Base-by-base conservation (phyloP, 257 asterid genomes). In the Scutellaria barbata region DNA sequence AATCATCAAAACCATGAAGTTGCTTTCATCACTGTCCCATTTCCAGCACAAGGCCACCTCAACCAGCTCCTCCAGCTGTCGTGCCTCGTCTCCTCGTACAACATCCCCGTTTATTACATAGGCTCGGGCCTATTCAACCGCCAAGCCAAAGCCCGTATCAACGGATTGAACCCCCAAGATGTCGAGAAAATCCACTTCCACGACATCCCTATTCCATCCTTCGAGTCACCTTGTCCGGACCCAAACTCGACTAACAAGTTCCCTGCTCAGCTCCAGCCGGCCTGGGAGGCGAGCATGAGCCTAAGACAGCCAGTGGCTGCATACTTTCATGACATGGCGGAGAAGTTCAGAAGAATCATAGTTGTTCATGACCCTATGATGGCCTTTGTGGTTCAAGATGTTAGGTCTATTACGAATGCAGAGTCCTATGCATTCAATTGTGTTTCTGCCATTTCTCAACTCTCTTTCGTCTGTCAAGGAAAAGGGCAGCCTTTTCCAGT, bases 311-410 rank as follows among this genome's bases (percentile, higher is more conserved):
- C 87, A 0, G 16, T 83, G 1, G 73, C 76, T 4, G 47, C 14
- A 0, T 70, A 72, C 20, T 37, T 86, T 5, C 73, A 5, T 0
- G 77, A 58, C 0, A 43, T 81, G 14, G 76, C 91, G 0, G 16
- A 39, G 0, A 71, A 64, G 33, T 50, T 53, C 56, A 76, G 53
- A 11, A 73, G 85, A 56, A 72, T 87, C 9, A 53, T 81, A 11
- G 77, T 87, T 16, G 13, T 85, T 8, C 86, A 83, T 8, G 94
- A 87, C 45, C 53, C 65, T 20, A 25, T 80, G 61, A 81, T 87
- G 80, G 63, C 87, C 0, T 55, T 6, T 2, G 81, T 78, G 47
- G 90, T 87, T 47, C 94, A 83, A 59, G 94, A 85, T 43, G 85
- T 79, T 16, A 16, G 35, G 11, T 76, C 82, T 0, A 51, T 85